Evolutionary conservation across 2,329 filamentous ascomycete species (phyloP), one percentile per base, ranked within the genome.

Genomic region (Epichloe brachyelytri): DNA sequence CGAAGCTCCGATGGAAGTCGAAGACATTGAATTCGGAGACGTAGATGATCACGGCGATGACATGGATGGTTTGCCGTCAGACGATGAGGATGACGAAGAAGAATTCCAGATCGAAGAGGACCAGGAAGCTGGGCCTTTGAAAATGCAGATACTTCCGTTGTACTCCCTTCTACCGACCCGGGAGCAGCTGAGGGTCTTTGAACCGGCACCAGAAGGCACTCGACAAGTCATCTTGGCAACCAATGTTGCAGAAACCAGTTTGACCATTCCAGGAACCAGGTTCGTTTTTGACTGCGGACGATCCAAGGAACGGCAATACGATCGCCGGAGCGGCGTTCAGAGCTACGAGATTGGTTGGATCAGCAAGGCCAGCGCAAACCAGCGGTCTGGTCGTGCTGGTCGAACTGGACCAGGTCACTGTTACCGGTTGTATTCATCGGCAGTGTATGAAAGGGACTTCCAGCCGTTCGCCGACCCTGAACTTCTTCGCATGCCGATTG

Each of bases 321-420:
- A 97, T 63, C 77, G 80, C n/a, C 71, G 80, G 11, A 96, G 86
- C 8, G 91, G 91, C 3, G 91, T 98, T 0, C 93, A 98, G 65
- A 95, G 86, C 62, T 98, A 95, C 63, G 86, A 95, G 60, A 80
- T 98, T 49, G 85, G 86, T 40, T 98, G 91, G 88, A 94, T 97
- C 64, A 96, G 90, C 71, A 97, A 98, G 70, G 93, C 93, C 30
- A 95, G 88, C 64, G 91, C 93, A 7, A 86, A 83, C 57, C 93
- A 98, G 68, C 80, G 93, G 64, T 82, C 88, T 53, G 93, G 93
- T 69, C 88, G 93, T 76, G 93, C 93, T 52, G 93, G 94, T 56
- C 84, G 93, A 74, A 98, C 91, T 4, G 91, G 89, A 0, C 90
- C 93, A 1, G 93, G 93, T 7, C 94, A 98, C 68, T 97, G 91